Percentiles rank a stretch among this genome's conserved stretches.
These are phyloP conservation scores for Cyberlindnera saturnus DNA, from an alignment of 805 yeast species.

Conservation along the genomic window DNA sequence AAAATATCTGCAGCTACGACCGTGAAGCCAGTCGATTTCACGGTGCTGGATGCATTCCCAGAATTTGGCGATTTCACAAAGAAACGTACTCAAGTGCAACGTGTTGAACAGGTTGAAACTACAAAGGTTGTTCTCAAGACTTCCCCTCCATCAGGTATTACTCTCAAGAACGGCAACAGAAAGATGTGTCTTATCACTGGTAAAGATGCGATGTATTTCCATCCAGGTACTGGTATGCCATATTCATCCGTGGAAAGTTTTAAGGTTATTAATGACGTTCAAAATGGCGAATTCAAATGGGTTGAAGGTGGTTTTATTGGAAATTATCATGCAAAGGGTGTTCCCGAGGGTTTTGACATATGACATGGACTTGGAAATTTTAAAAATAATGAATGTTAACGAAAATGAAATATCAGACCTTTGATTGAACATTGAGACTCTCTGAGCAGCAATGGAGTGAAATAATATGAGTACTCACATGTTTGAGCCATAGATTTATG, in stretches of 20 bases:
- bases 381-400: not conserved
- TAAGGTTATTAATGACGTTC: constrained; percentile 51
- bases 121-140: constrained; percentile 51
- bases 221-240: constrained; percentile 84
- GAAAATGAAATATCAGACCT: not conserved
- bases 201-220: constrained; percentile 72
- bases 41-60: constrained; percentile 34
- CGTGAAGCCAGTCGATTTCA: constrained; percentile 37
- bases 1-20: constrained; percentile 18
- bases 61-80: constrained; percentile 55
- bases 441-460: not conserved
- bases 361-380: not conserved
- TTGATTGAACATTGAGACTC: not conserved
- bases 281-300: constrained; percentile 48
- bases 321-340: constrained; percentile 72
- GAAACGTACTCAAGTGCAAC: constrained; percentile 26
- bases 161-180: constrained; percentile 62
- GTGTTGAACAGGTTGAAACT: constrained; percentile 28
- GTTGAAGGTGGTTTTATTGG: constrained; percentile 43
- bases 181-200: constrained; percentile 74
- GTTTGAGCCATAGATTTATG: no score
- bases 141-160: constrained; percentile 69
- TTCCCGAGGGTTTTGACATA: constrained; percentile 75
- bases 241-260: constrained; percentile 82
- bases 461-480: no score